Evolutionary conservation across 768 basidiomycete species (phyloP), one percentile per base, ranked within the genome.

Genomic region (Phaffia australis): DNA sequence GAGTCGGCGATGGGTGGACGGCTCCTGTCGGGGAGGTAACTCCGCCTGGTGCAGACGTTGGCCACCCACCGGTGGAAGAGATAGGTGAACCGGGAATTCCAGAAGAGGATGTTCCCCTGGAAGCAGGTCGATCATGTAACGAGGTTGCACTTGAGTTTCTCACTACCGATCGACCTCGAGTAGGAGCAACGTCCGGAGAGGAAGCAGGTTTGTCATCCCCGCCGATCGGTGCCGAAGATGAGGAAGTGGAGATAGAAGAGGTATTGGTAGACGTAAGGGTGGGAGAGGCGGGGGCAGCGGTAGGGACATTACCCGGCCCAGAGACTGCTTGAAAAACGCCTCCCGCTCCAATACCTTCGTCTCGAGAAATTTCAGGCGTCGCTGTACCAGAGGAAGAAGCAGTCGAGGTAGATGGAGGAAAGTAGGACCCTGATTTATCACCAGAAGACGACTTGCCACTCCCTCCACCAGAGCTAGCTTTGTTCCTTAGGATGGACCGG

Each of bases 401-500:
- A 72, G 70, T 55, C 68, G 69, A 30, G 73, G 56, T 49, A 15
- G 35, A 42, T 5, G 35, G 11, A 42, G 69, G 69, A n/a, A 72
- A 65, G 47, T 70, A 72, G 15, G 68, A 65, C 8, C 61, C 59
- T 35, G 61, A 29, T 7, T 56, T 46, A 29, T 70, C 69, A 2
- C 70, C 71, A 2, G 72, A 70, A 6, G 73, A 71, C 49, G 68
- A 63, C 51, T 55, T 25, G 54, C 70, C 67, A 3, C 69, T 68
- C n/a, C 19, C 60, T n/a, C n/a, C 60, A 48, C 48, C 23, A 30
- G 68, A 67, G 11, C 74, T 70, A 25, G 71, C 65, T 15, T 75
- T 70, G 47, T 76, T 73, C 70, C 76, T 77, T 68, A 77, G 72
- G 57, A 77, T 77, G 35, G 72, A 70, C 64, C 75, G 71, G 47